Base-by-base conservation (phyloP, 2,329 filamentous ascomycete species). In the Diaporthe helianthi region DNA sequence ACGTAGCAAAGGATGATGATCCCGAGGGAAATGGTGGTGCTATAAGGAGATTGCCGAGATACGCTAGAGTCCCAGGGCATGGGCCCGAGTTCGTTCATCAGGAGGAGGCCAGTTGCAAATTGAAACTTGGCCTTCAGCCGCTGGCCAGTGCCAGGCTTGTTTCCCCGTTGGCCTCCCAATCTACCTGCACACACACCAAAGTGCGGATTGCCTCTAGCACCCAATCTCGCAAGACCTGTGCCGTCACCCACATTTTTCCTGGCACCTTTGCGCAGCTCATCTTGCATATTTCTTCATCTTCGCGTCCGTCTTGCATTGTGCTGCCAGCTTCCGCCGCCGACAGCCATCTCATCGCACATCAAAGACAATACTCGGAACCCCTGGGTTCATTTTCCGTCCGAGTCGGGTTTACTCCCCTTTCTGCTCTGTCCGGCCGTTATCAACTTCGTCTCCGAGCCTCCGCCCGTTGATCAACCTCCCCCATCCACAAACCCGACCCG, bases 401-500 rank as follows among this genome's bases (percentile, higher is more conserved):
- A 63, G 44, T 49, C 58, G 58, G 58, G 7, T 49, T 44, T 49
- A 49, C 58, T 63, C 41, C 36, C n/a, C 47, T 38, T 61, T 36
- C 60, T 24, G 44, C 33, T 55, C 24, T 46, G n/a, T 53, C 38
- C 26, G 13, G n/a, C 55, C 55, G 36, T 44, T 19, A 9, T 44
- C 41, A 17, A 46, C 38, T 36, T 70, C 4, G 24, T 49, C 63
- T n/a, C 44, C 55, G 29, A 51, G 12, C 51, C 41, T 58, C 31
- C 24, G 41, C 58, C 29, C 8, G 58, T 63, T 63, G 58, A 63
- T 63, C 58, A 49, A 58, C 22, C 51, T 49, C 44, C 52, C 44
- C 68, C 29, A 71, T 67, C 65, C 58, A 65, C 68, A 73, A 71
- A 71, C 72, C 72, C 71, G 71, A 70, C 71, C 72, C 70, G 67